These are phyloP conservation scores for Fusarium odoratissimum DNA, from an alignment of 2,329 filamentous ascomycete genomes.

Conservation along the genomic window DNA sequence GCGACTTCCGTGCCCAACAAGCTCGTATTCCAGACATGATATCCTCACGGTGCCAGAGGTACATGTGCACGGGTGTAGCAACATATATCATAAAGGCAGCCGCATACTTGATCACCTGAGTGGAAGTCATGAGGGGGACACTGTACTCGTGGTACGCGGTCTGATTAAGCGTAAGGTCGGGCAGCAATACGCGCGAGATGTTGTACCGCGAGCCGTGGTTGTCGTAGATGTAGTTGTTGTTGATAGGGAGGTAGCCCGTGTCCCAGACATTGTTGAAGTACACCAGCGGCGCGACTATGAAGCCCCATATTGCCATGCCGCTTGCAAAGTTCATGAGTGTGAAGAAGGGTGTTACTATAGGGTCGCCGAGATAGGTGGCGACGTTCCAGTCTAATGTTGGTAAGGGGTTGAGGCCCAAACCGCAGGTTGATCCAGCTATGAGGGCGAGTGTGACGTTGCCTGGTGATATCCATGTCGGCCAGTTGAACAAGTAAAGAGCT, in stretches of 20 bases:
- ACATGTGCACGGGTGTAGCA: conserved; percentile 46
- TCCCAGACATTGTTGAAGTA: conserved; percentile 61
- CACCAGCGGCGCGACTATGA: conserved; percentile 61
- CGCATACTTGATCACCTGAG: conserved; percentile 54
- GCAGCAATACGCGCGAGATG: conserved; percentile 62
- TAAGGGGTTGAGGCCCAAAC: conserved; percentile 53
- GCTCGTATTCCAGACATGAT: conserved; percentile 44
- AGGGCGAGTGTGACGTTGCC: conserved; percentile 50
- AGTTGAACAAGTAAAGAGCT: conserved; percentile 60
- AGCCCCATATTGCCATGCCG: conserved; percentile 61
- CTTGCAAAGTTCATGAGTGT: conserved; percentile 45
- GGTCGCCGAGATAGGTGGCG: conserved; percentile 45
- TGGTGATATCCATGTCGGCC: conserved; percentile 63
- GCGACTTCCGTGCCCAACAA: conserved; percentile 40
- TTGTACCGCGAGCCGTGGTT: conserved; percentile 66
- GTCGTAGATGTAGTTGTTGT: conserved; percentile 66
- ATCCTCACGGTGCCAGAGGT: conserved; percentile 49
- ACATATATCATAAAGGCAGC: conserved; percentile 47
- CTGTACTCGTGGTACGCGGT: conserved; percentile 62
- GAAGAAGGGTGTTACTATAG: conserved; percentile 48
- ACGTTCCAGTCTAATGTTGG: conserved; percentile 57
- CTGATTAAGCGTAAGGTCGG: conserved; percentile 61
- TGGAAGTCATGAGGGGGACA: conserved; percentile 63
- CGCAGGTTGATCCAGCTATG: conserved; percentile 51
- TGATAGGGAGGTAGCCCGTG: conserved; percentile 66